These are phyloP conservation scores for Thraustochytrium striatum DNA, from an alignment of 352 stramenopile genomes.

Conservation along the genomic window DNA sequence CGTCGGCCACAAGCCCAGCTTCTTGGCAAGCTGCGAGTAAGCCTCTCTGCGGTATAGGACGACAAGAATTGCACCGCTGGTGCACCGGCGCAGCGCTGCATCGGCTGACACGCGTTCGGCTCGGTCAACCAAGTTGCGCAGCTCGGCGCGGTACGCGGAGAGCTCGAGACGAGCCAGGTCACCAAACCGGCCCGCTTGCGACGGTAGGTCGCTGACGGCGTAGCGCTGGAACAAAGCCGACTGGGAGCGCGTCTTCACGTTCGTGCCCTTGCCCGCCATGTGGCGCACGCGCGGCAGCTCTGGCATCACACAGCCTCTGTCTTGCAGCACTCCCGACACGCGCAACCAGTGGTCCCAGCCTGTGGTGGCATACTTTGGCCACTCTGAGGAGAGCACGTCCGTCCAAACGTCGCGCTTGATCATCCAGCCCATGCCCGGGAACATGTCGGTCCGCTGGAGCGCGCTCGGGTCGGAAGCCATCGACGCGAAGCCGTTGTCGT, in stretches of 20 bases:
- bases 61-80: not conserved
- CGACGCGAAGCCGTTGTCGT: slow-evolving; percentile 27
- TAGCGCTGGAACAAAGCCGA: not conserved
- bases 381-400: not conserved
- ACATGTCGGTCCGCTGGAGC: slow-evolving; percentile 19
- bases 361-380: not conserved
- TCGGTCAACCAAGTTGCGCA: not conserved
- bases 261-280: not conserved
- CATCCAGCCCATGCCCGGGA: slow-evolving; percentile 41
- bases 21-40: not conserved
- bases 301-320: not conserved
- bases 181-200: not conserved
- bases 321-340: not conserved
- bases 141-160: not conserved
- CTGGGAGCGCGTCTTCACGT: not conserved
- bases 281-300: slow-evolving; percentile 22
- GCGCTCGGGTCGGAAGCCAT: not conserved
- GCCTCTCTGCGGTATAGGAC: slow-evolving; percentile 15
- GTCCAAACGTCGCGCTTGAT: slow-evolving; percentile 21
- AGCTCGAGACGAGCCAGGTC: not conserved
- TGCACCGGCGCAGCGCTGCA: not conserved
- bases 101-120: slow-evolving; percentile 10
- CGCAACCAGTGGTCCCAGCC: slow-evolving; percentile 46
- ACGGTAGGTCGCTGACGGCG: not conserved
- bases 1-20: slow-evolving; percentile 1